phyloP scores from a whole-genome alignment of 2,329 filamentous ascomycete genomes.

The Nectriaceae sp. region DNA sequence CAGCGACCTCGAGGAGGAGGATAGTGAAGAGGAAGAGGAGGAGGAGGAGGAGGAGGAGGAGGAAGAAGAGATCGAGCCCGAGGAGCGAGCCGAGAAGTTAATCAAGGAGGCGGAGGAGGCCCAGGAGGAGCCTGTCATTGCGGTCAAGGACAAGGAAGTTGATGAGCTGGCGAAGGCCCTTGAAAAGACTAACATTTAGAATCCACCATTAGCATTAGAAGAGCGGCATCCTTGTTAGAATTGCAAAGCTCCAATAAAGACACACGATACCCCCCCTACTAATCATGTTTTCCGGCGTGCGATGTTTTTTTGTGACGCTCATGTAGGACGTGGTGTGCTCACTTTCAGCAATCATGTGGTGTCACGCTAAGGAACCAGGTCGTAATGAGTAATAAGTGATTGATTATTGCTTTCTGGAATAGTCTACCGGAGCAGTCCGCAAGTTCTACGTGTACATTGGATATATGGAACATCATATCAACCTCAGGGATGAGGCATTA shows the following conservation, averaged over 20 bases:
- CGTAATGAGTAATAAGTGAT: too few species aligned
- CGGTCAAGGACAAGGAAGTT: conserved; percentile 74
- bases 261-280: conserved; percentile 31
- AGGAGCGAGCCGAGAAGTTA: conserved; percentile 69
- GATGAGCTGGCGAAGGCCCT: conserved; percentile 78
- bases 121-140: conserved; percentile 72
- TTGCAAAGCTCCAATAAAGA: conserved; percentile 24
- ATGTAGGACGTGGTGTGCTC: too few species aligned
- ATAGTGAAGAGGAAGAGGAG: conserved; percentile 67
- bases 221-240: conserved; percentile 25
- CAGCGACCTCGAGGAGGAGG: conserved; percentile 80
- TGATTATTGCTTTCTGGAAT: too few species aligned
- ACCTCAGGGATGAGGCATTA: not conserved
- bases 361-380: too few species aligned
- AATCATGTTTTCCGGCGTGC: too few species aligned
- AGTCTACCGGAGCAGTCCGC: too few species aligned
- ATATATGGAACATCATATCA: too few species aligned
- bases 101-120: conserved; percentile 70
- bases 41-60: conserved; percentile 71
- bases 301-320: too few species aligned
- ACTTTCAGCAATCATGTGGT: too few species aligned
- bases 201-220: conserved; percentile 18
- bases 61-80: conserved; percentile 53
- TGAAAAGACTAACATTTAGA: conserved; percentile 66
- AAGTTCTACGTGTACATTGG: too few species aligned